These are phyloP conservation scores for Entomophthora muscae DNA, from an alignment of 371 early-diverging fungal genomes.

Conservation along the genomic window DNA sequence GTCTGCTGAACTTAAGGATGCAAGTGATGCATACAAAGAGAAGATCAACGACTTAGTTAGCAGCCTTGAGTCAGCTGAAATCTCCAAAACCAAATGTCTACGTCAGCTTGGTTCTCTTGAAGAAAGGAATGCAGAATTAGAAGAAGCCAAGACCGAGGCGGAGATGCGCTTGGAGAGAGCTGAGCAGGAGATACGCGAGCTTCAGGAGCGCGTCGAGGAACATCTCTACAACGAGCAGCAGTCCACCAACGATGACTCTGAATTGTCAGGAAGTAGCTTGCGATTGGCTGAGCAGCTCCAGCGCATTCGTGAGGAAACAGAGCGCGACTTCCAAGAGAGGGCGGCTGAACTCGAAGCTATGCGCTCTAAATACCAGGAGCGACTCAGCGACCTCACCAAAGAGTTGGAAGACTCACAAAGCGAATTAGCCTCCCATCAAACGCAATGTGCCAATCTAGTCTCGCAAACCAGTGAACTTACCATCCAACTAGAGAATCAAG, in stretches of 20 bases:
- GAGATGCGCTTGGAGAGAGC: conserved; percentile 29
- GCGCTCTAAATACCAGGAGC: conserved; percentile 52
- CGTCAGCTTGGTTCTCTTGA: conserved; percentile 31
- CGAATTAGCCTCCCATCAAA: conserved; percentile 37
- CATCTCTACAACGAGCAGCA: conserved; percentile 12
- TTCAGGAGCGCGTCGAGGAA: conserved; percentile 42
- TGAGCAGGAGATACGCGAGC: conserved; percentile 38
- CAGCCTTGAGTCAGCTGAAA: conserved; percentile 38
- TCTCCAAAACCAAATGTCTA: conserved; percentile 37
- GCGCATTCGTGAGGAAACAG: conserved; percentile 39
- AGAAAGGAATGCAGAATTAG: conserved; percentile 34
- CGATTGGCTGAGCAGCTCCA: conserved; percentile 35
- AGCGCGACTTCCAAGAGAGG: conserved; percentile 48
- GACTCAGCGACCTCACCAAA: conserved; percentile 44
- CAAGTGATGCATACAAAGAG: conserved; percentile 24
- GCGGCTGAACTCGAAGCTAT: conserved; percentile 36
- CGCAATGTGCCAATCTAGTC: conserved; percentile 32
- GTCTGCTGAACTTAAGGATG: conserved; percentile 33
- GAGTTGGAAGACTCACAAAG: conserved; percentile 59
- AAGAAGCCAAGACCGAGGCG: conserved; percentile 34
- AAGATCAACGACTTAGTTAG: conserved; percentile 30
- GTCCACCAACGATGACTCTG: background rate
- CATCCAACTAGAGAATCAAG: conserved; percentile 30
- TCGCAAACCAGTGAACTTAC: conserved; percentile 27
- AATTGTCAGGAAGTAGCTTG: background rate